These are phyloP conservation scores for Penicillium crystallinum DNA, from an alignment of 495 filamentous ascomycete species.

Conservation along the genomic window DNA sequence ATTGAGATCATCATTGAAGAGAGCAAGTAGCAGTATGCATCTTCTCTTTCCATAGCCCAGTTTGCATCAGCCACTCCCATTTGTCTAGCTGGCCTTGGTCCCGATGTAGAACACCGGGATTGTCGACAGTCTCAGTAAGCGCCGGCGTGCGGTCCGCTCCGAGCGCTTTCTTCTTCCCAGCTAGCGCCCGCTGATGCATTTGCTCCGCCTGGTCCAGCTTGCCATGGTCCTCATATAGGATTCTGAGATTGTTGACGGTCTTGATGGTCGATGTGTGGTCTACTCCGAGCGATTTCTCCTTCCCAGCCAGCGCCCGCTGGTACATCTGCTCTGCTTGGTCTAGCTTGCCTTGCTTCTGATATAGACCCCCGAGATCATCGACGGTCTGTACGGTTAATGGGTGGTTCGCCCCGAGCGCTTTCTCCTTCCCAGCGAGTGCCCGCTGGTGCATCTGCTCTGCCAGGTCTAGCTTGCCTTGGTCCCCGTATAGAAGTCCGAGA, in stretches of 20 bases:
- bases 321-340: background rate
- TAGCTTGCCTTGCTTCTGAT: background rate
- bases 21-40: background rate
- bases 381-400: background rate
- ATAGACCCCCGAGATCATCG: background rate
- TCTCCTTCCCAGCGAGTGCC: background rate
- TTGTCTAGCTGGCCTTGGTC: background rate
- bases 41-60: background rate
- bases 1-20: background rate
- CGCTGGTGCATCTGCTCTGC: background rate
- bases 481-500: background rate
- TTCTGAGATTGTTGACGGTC: background rate
- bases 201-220: background rate
- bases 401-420: background rate
- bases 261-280: background rate
- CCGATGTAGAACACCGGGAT: background rate
- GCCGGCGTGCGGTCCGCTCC: background rate
- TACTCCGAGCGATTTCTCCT: background rate
- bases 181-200: background rate
- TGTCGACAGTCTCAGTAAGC: background rate
- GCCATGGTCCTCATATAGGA: background rate
- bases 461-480: background rate
- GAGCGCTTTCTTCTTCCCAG: background rate
- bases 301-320: background rate
- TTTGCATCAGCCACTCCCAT: background rate